These are phyloP conservation scores for Fusarium solani-melongenae DNA, from an alignment of 2,329 filamentous ascomycete genomes.

Conservation along the genomic window DNA sequence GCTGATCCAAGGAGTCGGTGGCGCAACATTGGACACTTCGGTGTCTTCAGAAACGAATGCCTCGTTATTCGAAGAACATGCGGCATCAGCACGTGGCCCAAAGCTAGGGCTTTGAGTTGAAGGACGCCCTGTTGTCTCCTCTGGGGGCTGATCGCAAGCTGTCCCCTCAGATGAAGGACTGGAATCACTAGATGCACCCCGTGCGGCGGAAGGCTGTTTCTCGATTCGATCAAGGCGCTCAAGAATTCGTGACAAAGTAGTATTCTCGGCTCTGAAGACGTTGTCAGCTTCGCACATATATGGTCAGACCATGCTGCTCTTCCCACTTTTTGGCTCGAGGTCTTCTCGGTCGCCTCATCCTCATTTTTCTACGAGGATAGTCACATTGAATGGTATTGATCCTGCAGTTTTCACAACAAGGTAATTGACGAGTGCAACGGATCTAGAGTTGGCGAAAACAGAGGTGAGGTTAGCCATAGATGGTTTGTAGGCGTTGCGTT, in stretches of 20 bases:
- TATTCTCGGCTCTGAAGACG: not conserved
- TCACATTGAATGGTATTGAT: not conserved
- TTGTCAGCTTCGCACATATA: not conserved
- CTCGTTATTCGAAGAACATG: not conserved
- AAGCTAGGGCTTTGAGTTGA: not conserved
- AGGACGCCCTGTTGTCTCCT: not conserved
- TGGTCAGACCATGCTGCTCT: not conserved
- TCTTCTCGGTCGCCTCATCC: not conserved
- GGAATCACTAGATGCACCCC: not conserved
- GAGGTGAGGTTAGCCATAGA: not conserved
- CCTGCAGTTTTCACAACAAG: not conserved
- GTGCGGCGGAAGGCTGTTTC: not conserved
- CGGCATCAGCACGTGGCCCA: not conserved
- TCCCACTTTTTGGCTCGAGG: not conserved
- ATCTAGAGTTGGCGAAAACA: not conserved
- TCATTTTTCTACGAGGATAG: not conserved
- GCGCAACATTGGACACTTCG: not conserved
- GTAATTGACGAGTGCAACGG: not conserved
- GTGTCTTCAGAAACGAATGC: not conserved
- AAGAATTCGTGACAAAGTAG: not conserved
- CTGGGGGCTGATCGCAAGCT: not conserved
- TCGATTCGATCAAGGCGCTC: not conserved
- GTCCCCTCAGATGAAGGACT: not conserved
- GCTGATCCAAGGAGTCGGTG: not conserved
- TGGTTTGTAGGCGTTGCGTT: not conserved